Base-by-base conservation (phyloP, 2,329 filamentous ascomycete genomes). In the Ophiostoma montium region DNA sequence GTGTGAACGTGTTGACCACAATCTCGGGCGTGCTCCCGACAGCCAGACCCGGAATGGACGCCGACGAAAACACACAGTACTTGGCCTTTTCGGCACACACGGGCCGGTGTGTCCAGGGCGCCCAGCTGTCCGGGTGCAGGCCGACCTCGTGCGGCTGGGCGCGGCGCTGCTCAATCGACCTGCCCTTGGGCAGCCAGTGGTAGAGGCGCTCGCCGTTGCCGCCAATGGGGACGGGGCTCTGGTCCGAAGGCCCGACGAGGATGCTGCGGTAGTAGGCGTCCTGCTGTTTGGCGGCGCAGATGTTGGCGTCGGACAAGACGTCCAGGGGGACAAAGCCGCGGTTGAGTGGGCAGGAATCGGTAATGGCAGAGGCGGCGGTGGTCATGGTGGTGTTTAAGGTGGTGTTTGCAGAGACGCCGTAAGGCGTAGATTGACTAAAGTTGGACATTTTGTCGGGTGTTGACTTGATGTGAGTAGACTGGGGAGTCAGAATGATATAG, bases 51-150 rank as follows among this genome's bases (percentile, higher is more conserved):
- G 50, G 55, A 21, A 60, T 53, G 10, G 52, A 21, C 10, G 53
- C 52, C 27, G 51, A 44, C 3, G 60, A 59, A 32, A 54, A 59
- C 23, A 58, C 57, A 48, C 60, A 62, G 47, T 56, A 61, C n/a
- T 38, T 49, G 1, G 52, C 54, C 12, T 31, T 19, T 13, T 47
- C 46, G 12, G 53, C 52, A 32, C 60, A 62, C 30, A 53, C 53
- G 0, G 60, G 60, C 1, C 33, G 48, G 38, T 59, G 55, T 12
- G 59, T 60, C 59, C 59, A 62, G 0, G 59, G 60, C 0, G 44
- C n/a, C 56, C 54, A 59, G 36, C 12, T 48, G 1, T 36, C n/a
- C 15, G 53, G 53, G 11, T 48, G 9, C 16, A 30, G 33, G 2
- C 8, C 8, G 11, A 2, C 11, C 16, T 19, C 33, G 33, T n/a